These are phyloP conservation scores for Rhexocercosporidium sp. DNA, from an alignment of 2,329 filamentous ascomycete genomes.

Conservation along the genomic window DNA sequence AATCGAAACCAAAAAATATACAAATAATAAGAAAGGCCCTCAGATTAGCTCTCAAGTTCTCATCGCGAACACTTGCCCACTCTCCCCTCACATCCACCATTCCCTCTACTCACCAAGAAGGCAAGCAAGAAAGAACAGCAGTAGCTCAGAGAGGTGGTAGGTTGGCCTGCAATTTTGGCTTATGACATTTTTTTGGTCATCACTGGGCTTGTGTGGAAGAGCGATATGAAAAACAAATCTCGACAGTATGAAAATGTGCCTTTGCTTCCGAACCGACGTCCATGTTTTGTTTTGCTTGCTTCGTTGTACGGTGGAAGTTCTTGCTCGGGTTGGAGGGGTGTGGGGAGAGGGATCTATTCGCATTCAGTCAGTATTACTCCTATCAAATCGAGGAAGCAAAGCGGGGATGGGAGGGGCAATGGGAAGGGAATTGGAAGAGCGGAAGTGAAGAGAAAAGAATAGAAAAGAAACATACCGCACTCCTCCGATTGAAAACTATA, in stretches of 20 bases:
- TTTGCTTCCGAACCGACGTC: not conserved
- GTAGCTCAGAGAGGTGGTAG: constrained; percentile 29
- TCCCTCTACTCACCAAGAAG: not conserved
- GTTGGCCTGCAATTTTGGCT: constrained; percentile 47
- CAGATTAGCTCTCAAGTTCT: constrained; percentile 48
- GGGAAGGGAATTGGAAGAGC: not conserved
- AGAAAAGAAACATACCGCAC: constrained; percentile 34
- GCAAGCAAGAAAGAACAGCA: constrained; percentile 11
- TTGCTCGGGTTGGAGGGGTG: not conserved
- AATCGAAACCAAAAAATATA: constrained; percentile 12
- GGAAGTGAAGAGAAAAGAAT: not conserved
- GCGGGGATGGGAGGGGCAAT: not conserved
- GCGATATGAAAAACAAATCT: not conserved
- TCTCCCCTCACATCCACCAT: constrained; percentile 14
- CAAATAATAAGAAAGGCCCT: constrained; percentile 37
- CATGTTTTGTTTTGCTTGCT: not conserved
- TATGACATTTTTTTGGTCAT: constrained; percentile 45
- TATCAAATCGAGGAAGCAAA: too few relatives aligned
- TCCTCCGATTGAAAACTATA: constrained; percentile 47
- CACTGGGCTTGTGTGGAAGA: constrained; percentile 38
- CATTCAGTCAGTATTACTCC: not conserved
- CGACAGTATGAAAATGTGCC: constrained; percentile 2
- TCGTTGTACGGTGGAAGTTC: not conserved
- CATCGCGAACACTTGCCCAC: constrained; percentile 43
- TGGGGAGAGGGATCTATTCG: constrained; percentile 2